Evolutionary conservation across 257 asterid genomes (phyloP), one percentile per base, ranked within the genome.

Genomic region (Ilex aquifolium): DNA sequence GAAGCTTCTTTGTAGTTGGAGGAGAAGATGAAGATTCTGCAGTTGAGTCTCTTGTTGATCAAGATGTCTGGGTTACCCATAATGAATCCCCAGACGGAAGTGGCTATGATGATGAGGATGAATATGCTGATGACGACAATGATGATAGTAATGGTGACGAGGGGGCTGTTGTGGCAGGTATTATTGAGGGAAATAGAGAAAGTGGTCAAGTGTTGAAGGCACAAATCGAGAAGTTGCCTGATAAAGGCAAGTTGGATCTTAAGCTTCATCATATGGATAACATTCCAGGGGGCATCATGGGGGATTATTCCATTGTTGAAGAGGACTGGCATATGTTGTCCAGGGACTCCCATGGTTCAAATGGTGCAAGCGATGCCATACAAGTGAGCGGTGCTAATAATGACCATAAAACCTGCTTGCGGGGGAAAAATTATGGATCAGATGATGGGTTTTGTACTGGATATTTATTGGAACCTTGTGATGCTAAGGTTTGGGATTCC

Each of bases 11-110:
- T 36, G 42, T 36, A 36, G 42, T 36, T 36, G 42, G 42, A 36
- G 42, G 42, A 36, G 8, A 36, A 36, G 42, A 36, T 36, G 42
- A 36, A 36, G 42, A 36, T 2, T 36, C 42, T 36, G 74, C 42
- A 60, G 36, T 60, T 44, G 62, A 65, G 64, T 4, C 65, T 32
- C 63, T 68, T 44, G 68, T 71, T 3, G 70, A 77, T 59, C 61
- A 66, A 72, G 83, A 69, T 5, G 17, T 57, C 48, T 71, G 53
- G 56, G 68, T 21, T 21, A 76, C 75, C 14, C 72, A 59, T 44
- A 71, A 54, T 2, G 74, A 59, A 3, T 56, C 61, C 8, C 69
- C 58, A 49, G 54, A 58, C 10, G 69, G 57, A 48, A 59, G 61
- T n/a, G 77, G 46, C 36, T 62, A 66, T 48, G 65, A 50, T 29